Conservation (phyloP, 352 stramenopile species). For the Phytopythium sindhum region DNA sequence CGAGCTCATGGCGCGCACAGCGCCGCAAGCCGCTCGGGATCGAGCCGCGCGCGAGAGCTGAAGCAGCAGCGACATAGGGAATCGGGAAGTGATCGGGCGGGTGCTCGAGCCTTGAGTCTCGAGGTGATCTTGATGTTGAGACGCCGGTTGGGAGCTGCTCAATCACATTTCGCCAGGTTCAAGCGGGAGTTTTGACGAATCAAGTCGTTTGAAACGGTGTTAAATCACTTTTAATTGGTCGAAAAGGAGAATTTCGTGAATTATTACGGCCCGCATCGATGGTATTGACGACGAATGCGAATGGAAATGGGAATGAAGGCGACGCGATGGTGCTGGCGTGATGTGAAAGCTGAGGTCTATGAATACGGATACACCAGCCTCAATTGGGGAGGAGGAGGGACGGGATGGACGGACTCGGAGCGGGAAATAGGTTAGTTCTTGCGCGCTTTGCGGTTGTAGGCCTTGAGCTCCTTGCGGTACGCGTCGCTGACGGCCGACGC, state of each 20-base stretch:
- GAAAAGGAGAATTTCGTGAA: too few relatives aligned
- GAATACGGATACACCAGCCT: conserved; percentile 9
- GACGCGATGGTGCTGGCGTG: background rate
- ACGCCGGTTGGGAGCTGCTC: background rate
- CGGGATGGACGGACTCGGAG: background rate
- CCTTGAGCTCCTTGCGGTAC: conserved; percentile 82
- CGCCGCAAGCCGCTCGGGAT: background rate
- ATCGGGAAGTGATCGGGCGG: background rate
- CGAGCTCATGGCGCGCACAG: conserved; percentile 15
- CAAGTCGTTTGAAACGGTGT: background rate
- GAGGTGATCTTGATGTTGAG: background rate
- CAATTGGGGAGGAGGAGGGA: background rate
- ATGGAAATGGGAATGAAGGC: background rate
- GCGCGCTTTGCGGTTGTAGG: conserved; percentile 73
- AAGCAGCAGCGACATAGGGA: background rate
- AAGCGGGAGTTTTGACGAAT: background rate
- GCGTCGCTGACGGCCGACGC: conserved; percentile 66
- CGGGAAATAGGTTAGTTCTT: conserved; percentile 45
- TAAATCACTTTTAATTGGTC: background rate
- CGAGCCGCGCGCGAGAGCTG: background rate
- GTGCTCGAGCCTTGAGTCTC: too few relatives aligned
- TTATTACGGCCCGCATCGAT: too few relatives aligned
- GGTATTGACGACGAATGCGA: background rate
- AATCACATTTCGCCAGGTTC: background rate
- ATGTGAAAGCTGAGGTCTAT: conserved; percentile 8